Base-by-base conservation (phyloP, 306 rosid genomes). In the Sphenostylis stenocarpa region DNA sequence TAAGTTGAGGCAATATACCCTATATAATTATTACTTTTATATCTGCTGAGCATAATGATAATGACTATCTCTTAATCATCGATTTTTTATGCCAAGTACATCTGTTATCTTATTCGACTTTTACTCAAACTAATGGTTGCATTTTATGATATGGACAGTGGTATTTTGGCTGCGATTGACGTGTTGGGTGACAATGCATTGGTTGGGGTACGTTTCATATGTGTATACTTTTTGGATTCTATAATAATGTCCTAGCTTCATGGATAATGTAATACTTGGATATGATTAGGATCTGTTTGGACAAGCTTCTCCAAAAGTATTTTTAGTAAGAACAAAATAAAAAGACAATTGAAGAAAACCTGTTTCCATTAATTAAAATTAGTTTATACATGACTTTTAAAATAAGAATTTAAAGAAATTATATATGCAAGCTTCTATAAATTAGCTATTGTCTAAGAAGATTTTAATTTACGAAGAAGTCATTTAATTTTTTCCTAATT, bases 161-260 rank as follows among this genome's bases (percentile, higher is more conserved):
- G 98, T 82, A 83, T 94, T 75, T 81, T 94, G 82, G 87, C 96
- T 57, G 98, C 98, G 5, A 73, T 94, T 55, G 91, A 84, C 61
- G 68, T 91, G 74, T 38, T 94, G 81, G 76, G 85, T 3, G 64
- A 43, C 73, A 75, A 77, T 58, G 87, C 78, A 63, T 43, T 85
- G 68, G 87, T 81, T 73, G 95, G 90, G 94, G 97, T 91, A 84
- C 80, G 94, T 78, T 80, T 56, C 39, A 36, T 17, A 44, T 48
- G 51, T 66, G 39, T 57, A 34, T 15, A 71, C 79, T 4, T 31
- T 57, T 79, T 79, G 61, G 55, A 45, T 72, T 84, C 61, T 26
- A 53, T 36, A 41, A 53, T 53, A 19, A 57, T 56, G 28, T 24
- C 34, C 65, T 48, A n/a, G 52, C 49, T 73, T 51, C 45, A 47